Evolutionary conservation across 2,329 filamentous ascomycete genomes (phyloP), one percentile per base, ranked within the genome.

Genomic region (Parascedosporium putredinis): DNA sequence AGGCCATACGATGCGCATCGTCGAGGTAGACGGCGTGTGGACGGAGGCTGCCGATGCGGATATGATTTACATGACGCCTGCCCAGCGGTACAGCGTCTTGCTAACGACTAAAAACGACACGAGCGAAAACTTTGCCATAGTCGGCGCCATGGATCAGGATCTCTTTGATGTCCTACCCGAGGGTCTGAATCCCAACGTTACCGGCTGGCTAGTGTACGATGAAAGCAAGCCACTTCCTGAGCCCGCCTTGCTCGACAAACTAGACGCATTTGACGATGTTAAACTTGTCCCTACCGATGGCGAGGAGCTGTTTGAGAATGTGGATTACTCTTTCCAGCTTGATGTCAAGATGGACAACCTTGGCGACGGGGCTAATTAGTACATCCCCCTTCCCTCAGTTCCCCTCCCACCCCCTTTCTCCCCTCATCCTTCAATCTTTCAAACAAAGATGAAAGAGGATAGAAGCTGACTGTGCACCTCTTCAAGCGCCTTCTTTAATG

Each of bases 21-120:
- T 88, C 29, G 84, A 88, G 62, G 78, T 88, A 1, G 85, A 88
- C 59, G 85, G 84, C 5, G 72, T 87, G 9, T 88, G 84, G 56
- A 80, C 75, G 1, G 72, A 86, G 52, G 71, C 73, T 0, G 66
- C 73, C 0, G 75, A 78, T 52, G 77, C 82, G 1, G 69, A 76
- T 22, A 76, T 76, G 69, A 71, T 88, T 10, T 87, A 87, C 55
- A 58, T 89, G 7, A 69, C 78, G 10, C 75, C 81, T 9, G 85
- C 82, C 0, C 86, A 89, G 63, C 76, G 85, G 45, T 79, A 71
- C 57, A 78, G 76, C 59, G 75, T 83, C 55, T 64, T 83, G 22
- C 52, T 83, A 24, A 87, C 78, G 0, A 81, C 81, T 12, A 81
- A 76, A 60, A 79, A 81, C 50, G 72, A 79, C 8, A 78, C 78